Conservation (phyloP, 2,329 filamentous ascomycete genomes). For the Apiospora rasikravindrae region DNA sequence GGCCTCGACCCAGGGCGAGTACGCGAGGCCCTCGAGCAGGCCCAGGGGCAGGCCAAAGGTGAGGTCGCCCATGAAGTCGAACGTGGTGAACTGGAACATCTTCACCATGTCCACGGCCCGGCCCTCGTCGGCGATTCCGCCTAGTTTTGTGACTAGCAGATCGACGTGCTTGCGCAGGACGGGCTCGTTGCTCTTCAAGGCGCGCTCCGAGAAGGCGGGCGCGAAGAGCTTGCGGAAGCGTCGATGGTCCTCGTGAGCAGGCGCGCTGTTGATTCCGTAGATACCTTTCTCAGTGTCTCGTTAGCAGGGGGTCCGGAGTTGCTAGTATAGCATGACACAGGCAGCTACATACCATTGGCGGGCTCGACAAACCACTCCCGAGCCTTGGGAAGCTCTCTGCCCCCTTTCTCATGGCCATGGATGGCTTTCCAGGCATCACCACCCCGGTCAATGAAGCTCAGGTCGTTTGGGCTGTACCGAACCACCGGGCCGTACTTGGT, state of each 20-base stretch:
- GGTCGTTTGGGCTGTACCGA: slow-evolving; percentile 29
- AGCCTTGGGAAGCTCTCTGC: not conserved
- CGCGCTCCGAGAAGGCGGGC: slow-evolving; percentile 31
- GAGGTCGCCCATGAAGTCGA: slow-evolving; percentile 31
- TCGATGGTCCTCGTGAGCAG: slow-evolving; percentile 23
- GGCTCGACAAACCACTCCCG: slow-evolving; percentile 26
- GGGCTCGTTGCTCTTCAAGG: not conserved
- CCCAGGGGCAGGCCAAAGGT: slow-evolving; percentile 28
- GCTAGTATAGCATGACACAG: not conserved
- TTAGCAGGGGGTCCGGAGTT: not conserved
- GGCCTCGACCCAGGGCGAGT: slow-evolving; percentile 27
- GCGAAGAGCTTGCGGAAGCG: slow-evolving; percentile 29
- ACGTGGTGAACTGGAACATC: slow-evolving; percentile 29
- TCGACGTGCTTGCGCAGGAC: slow-evolving; percentile 25
- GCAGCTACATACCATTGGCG: slow-evolving; percentile 20
- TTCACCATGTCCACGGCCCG: slow-evolving; percentile 27
- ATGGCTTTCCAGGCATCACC: slow-evolving; percentile 29
- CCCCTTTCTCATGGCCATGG: slow-evolving; percentile 25
- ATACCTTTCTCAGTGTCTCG: not conserved
- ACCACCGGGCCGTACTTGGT: slow-evolving; percentile 30
- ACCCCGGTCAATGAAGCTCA: slow-evolving; percentile 27
- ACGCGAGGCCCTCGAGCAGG: slow-evolving; percentile 25
- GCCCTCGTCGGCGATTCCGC: slow-evolving; percentile 29
- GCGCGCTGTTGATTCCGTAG: slow-evolving; percentile 10
- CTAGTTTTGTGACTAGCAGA: slow-evolving; percentile 43